Evolutionary conservation across 345 rosid genomes (phyloP).

Genomic region (Alliaria petiolata): DNA sequence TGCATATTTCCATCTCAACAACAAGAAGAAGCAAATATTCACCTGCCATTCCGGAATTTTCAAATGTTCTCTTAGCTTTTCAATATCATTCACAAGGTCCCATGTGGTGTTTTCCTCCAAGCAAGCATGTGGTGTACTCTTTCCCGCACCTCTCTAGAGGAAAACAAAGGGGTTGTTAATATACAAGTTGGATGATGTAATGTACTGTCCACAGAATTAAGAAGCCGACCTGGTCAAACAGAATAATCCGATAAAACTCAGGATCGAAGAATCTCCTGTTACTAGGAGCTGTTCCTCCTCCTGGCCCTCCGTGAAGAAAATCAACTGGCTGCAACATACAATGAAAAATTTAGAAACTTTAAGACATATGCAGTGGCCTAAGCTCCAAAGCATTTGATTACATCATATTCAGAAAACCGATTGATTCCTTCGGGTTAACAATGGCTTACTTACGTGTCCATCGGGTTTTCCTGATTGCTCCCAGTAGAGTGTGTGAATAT

Average conservation of each 20-base stretch:
- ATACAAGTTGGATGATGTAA: not conserved
- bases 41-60: constrained; percentile 95
- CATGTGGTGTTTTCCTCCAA: constrained; percentile 88
- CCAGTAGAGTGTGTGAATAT: constrained; percentile 67
- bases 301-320: constrained; percentile 99
- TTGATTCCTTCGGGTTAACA: not conserved
- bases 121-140: constrained; percentile 97
- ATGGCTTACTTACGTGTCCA: constrained; percentile 62
- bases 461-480: constrained; percentile 92
- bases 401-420: not conserved
- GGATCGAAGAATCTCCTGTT: constrained; percentile 90
- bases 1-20: not conserved
- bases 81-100: constrained; percentile 83
- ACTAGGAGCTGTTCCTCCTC: constrained; percentile 81
- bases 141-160: constrained; percentile 82
- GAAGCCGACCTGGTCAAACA: constrained; percentile 78
- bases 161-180: not conserved
- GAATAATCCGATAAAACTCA: constrained; percentile 67
- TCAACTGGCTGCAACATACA: constrained; percentile 69
- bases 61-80: constrained; percentile 76
- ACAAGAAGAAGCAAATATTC: not conserved
- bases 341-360: not conserved
- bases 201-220: not conserved
- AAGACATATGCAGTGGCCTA: not conserved
- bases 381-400: not conserved